Evolutionary conservation across 352 stramenopile species (phyloP).

Genomic region (Nothophytophthora sp.): DNA sequence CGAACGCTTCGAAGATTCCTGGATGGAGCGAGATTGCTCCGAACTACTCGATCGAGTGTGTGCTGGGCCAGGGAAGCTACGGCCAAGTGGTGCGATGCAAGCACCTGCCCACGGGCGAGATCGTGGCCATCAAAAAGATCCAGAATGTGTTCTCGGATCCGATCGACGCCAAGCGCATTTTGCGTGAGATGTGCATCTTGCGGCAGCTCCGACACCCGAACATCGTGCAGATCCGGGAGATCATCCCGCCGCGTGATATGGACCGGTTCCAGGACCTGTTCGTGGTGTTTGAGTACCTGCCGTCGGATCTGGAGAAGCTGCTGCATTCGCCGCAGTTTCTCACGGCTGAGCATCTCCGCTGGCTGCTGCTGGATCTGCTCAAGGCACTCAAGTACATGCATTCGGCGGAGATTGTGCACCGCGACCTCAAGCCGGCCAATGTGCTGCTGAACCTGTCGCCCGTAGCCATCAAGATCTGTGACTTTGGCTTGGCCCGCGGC

Average conservation of each 20-base stretch:
- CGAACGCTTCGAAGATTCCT: conserved; percentile 75
- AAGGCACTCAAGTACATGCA: conserved; percentile 92
- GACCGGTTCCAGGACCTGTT: conserved; percentile 81
- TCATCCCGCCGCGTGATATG: conserved; percentile 78
- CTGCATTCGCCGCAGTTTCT: conserved; percentile 86
- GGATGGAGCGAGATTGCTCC: conserved; percentile 83
- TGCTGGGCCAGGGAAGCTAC: conserved; percentile 85
- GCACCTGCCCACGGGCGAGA: conserved; percentile 84
- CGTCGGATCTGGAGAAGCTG: conserved; percentile 84
- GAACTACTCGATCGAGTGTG: conserved; percentile 85
- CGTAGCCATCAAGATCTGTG: conserved; percentile 88
- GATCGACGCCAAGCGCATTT: conserved; percentile 87
- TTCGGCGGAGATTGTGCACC: conserved; percentile 88
- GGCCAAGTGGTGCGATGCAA: conserved; percentile 88
- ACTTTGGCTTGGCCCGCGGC: conserved; percentile 79
- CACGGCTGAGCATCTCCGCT: conserved; percentile 81
- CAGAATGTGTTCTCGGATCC: conserved; percentile 89
- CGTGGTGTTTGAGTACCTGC: conserved; percentile 87
- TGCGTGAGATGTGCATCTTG: conserved; percentile 83
- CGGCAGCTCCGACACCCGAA: conserved; percentile 85
- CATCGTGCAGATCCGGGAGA: conserved; percentile 88
- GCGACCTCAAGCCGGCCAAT: conserved; percentile 89
- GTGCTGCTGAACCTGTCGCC: conserved; percentile 86
- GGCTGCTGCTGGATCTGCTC: conserved; percentile 82
- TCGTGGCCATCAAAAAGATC: conserved; percentile 90